Evolutionary conservation across 768 basidiomycete genomes (phyloP).

Genomic region (Hirschioporus abietinus): DNA sequence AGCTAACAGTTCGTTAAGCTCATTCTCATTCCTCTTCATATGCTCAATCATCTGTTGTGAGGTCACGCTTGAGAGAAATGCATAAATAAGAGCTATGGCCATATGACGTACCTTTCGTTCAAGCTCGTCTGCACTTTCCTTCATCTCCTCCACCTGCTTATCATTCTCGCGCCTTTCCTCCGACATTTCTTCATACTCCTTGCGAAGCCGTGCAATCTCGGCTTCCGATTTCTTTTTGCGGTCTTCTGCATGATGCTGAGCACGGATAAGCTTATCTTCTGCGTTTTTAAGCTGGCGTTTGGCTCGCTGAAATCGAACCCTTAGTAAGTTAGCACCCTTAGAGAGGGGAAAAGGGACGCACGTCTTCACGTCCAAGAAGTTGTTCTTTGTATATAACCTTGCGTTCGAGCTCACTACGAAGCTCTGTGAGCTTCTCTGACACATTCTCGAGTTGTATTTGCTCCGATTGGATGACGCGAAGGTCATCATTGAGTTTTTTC

Average conservation of each 20-base stretch:
- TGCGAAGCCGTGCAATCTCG: conserved; percentile 70
- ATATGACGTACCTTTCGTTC: conserved; percentile 50
- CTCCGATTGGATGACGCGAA: conserved; percentile 71
- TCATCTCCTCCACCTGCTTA: conserved; percentile 70
- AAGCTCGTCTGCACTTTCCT: conserved; percentile 61
- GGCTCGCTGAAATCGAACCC: conserved; percentile 51
- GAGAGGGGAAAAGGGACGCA: conserved; percentile 21
- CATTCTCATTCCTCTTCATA: conserved; percentile 64
- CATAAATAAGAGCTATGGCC: not conserved
- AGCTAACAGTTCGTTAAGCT: conserved; percentile 73
- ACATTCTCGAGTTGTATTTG: conserved; percentile 53
- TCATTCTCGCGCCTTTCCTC: conserved; percentile 74
- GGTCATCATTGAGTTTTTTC: conserved; percentile 64
- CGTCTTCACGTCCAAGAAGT: conserved; percentile 64
- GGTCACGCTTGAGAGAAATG: not conserved
- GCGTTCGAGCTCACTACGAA: conserved; percentile 62
- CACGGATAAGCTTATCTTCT: conserved; percentile 73
- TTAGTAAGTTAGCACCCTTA: not conserved
- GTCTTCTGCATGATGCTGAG: conserved; percentile 75
- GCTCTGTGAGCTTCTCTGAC: conserved; percentile 62
- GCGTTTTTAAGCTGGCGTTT: conserved; percentile 77
- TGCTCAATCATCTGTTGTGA: conserved; percentile 65
- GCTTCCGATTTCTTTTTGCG: conserved; percentile 67
- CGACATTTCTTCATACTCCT: conserved; percentile 76
- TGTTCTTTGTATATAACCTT: conserved; percentile 74